phyloP scores from a whole-genome alignment of 768 basidiomycete species.

The Pleurotus eryngii region DNA sequence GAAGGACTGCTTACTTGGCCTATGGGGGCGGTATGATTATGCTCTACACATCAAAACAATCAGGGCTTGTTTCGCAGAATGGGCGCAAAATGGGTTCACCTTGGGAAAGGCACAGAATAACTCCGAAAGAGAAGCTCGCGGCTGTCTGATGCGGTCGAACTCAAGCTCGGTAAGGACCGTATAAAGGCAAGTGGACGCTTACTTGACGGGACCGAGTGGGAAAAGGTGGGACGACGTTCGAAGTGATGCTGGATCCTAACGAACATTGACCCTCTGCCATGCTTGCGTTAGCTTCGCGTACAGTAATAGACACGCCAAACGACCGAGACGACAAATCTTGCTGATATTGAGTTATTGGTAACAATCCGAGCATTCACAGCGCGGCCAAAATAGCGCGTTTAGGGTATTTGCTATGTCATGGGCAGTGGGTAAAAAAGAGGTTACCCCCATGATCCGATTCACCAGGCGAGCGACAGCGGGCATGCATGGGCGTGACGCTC shows the following conservation, averaged over 20 bases:
- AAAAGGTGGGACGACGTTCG: not conserved
- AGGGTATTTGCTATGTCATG: not conserved
- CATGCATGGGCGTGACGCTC: not conserved
- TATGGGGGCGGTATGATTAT: constrained; percentile 6
- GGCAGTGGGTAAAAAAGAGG: not conserved
- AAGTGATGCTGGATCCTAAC: not conserved
- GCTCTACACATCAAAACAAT: not conserved
- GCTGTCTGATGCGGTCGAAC: not conserved
- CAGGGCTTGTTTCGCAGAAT: constrained; percentile 7
- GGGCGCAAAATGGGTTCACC: not conserved
- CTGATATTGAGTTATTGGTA: not conserved
- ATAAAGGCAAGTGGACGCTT: not conserved
- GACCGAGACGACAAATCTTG: not conserved
- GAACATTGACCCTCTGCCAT: not conserved
- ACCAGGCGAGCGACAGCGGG: not conserved
- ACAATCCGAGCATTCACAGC: not conserved
- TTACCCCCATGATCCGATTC: not conserved
- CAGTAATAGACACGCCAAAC: not conserved
- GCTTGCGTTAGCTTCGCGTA: too few species aligned
- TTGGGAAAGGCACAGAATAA: not conserved
- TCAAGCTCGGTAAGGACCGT: not conserved
- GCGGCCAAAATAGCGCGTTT: not conserved
- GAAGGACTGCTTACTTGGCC: not conserved
- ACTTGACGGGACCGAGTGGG: not conserved
- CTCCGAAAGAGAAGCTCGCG: not conserved